Base-by-base conservation (phyloP, 306 rosid species). In the Dalbergia cochinchinensis region DNA sequence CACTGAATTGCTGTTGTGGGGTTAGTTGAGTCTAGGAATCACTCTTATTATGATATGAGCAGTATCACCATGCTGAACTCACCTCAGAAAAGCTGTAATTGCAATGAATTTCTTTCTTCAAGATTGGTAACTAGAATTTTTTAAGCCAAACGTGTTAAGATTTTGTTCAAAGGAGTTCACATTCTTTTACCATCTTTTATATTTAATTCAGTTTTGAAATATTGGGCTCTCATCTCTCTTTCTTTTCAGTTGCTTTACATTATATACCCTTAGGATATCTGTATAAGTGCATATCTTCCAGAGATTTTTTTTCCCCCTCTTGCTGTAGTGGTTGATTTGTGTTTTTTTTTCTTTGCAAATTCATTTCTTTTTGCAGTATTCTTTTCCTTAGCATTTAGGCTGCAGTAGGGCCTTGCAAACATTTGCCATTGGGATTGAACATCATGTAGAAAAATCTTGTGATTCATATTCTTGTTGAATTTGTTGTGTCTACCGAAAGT, bases 1-100 rank as follows among this genome's bases (percentile, higher is more conserved):
- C 63, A 31, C 33, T 79, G 73, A n/a, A 22, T 80, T 19, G 41
- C 6, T 69, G 57, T 50, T 41, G 35, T 44, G 62, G 82, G 51
- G 31, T 65, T 54, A 67, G n/a, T 34, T 10, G n/a, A 45, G 31
- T n/a, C 12, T 51, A 41, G 48, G 31, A 50, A 20, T 71, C 69
- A 41, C 53, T 16, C 16, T 41, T 48, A 11, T 33, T 33, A 34
- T 83, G 47, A 16, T 61, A 11, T 47, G 48, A 45, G 51, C 78
- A 31, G 57, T 33, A 62, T 70, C 31, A 71, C 54, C n/a, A 42
- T 8, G 59, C 53, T 70, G 69, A 53, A 31, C 63, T 82, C 64
- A 6, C 22, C 62, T 59, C 50, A 33, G 57, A 57, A 11, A 13
- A 58, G 14, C 18, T 39, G 64, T 19, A 76, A n/a, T 59, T 74